Percentiles rank a stretch among this genome's conserved stretches.
These are phyloP conservation scores for Yamadazyma akitaensis DNA, from an alignment of 805 yeast genomes.

Conservation along the genomic window DNA sequence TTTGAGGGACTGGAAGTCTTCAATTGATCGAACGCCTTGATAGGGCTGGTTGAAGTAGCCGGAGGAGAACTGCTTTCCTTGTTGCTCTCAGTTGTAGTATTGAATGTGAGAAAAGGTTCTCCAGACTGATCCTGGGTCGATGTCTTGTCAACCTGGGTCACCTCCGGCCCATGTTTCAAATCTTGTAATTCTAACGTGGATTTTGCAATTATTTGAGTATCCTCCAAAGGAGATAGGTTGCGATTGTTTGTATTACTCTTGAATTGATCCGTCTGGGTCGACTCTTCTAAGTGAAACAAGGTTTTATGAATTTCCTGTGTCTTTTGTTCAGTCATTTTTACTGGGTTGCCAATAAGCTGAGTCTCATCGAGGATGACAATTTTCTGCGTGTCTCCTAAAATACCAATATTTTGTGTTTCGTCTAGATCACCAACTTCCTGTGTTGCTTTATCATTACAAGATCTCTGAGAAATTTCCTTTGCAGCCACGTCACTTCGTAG, in stretches of 20 bases:
- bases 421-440: background rate
- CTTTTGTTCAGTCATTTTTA: background rate
- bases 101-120: constrained; percentile 3
- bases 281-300: background rate
- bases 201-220: background rate
- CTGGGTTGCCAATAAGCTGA: background rate
- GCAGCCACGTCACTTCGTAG: background rate
- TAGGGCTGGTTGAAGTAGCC: background rate
- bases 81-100: background rate
- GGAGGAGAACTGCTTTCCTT: background rate
- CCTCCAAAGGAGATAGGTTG: background rate
- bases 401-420: background rate
- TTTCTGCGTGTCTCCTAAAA: background rate
- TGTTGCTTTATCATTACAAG: too few relatives aligned
- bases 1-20: background rate
- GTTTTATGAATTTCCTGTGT: background rate
- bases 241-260: too few relatives aligned
- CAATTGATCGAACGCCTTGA: background rate
- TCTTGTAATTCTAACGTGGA: background rate
- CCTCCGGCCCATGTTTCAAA: background rate
- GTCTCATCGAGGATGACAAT: too few relatives aligned
- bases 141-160: background rate
- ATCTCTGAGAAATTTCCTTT: background rate
- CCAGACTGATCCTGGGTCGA: background rate
- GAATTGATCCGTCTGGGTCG: too few relatives aligned